Evolutionary conservation across 1,284 basidiomycete species (phyloP), one percentile per base, ranked within the genome.

Genomic region (Xerocomus nothofagi): DNA sequence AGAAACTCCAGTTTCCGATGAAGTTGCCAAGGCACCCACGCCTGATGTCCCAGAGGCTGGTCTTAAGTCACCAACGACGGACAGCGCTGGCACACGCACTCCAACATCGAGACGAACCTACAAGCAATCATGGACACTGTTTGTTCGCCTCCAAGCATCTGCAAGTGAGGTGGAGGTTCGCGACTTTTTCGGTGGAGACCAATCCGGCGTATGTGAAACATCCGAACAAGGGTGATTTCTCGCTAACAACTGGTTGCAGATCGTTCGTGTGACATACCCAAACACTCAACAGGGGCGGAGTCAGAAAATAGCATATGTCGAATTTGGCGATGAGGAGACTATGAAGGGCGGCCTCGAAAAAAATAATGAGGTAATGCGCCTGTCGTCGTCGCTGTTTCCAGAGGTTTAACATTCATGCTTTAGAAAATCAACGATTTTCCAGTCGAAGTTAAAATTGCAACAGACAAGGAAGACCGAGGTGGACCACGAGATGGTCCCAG

Each of bases 41-140:
- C 59, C 51, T 32, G 71, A 71, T 38, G 68, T 69, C 6, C 61
- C 58, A 3, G 69, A 76, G 21, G 75, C 76, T 36, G 71, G 72
- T 26, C 60, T 77, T 31, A 67, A 70, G 50, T 75, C 75, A 6
- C 83, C 84, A 14, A 73, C 71, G 27, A 80, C 77, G 21, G 84
- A 85, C 49, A 76, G 74, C 44, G 73, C 80, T 0, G 87, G 88
- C 8, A 71, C 73, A 27, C 76, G 86, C 46, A 86, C 86, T 32
- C 86, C 88, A 21, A 85, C 82, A 55, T 75, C 79, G 42, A 74
- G 74, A 47, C 75, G 80, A 55, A 76, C 80, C 3, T 71, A 79
- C n/a, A 75, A 86, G 39, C 84, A 91, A 69, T 88, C 89, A 9
- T 90, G 86, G 81, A 93, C 91, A 4, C 77, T 95, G 47, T 94